Evolutionary conservation across 1,139 yeast genomes (phyloP), one percentile per base, ranked within the genome.

Genomic region (Scheffersomyces parashehatae): DNA sequence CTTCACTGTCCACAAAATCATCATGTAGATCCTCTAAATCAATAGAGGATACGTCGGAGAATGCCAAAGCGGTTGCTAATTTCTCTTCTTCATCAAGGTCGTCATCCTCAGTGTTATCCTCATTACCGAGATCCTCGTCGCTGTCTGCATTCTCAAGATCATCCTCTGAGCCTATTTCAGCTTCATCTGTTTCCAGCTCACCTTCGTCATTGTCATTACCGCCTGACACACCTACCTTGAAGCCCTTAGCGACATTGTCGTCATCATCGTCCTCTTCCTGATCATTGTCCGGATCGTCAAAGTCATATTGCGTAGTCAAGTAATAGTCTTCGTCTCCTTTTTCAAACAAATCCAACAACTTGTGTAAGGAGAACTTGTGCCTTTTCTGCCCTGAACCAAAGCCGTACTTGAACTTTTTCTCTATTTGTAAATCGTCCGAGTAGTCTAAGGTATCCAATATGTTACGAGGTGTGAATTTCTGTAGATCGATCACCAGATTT

Each of bases 261-360:
- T 48, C 38, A 1, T 43, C 51, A 3, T 34, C 51, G 3, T 40
- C 39, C 35, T n/a, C 37, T 29, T 15, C 36, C 29, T 40, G 29
- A 9, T 50, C 39, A 26, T 35, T 30, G 3, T 38, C 39, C 2
- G 64, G 63, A 16, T 60, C 67, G 46, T 65, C 67, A 40, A 66
- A 71, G n/a, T 61, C 72, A 56, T 85, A 85, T 51, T 85, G 91
- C 0, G 91, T 85, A 0, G 90, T 85, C 55, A 84, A 67, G 51
- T 85, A 85, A 47, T 75, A 71, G 1, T 66, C 66, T 24, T 66
- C 71, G 9, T 73, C 73, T 0, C 79, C 82, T 3, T 51, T 43
- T 10, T 52, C 44, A 28, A 82, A 55, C 46, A 64, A 65, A 0
- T 61, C 56, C 43, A 83, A 54, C 45, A 84, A 70, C 15, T 81